Evolutionary conservation across 2,329 filamentous ascomycete species (phyloP).

Genomic region (Aspergillus persii): DNA sequence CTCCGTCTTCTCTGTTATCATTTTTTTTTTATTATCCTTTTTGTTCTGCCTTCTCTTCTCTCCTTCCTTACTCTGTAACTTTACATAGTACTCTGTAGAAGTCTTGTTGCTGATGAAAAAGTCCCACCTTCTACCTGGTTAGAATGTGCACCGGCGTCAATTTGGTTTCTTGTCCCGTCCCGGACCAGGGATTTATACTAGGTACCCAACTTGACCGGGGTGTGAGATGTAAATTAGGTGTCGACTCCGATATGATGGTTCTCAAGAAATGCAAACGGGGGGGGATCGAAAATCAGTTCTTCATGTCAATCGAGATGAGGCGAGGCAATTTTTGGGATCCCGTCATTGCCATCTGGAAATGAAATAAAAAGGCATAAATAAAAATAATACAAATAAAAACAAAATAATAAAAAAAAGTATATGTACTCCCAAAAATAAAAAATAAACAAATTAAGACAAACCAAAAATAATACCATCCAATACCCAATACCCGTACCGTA

Average conservation of each 20-base stretch:
- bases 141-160: conserved; percentile 16
- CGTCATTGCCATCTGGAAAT: too few relatives aligned
- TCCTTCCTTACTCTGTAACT: neutral
- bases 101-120: conserved; percentile 1
- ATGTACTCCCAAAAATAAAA: neutral
- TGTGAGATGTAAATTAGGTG: neutral
- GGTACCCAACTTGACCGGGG: neutral
- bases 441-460: too few relatives aligned
- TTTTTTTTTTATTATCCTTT: too few relatives aligned
- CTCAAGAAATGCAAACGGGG: too few relatives aligned
- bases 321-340: too few relatives aligned
- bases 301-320: too few relatives aligned
- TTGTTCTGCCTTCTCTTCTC: neutral
- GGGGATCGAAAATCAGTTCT: too few relatives aligned
- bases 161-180: conserved; percentile 10
- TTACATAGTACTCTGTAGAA: neutral
- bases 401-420: neutral
- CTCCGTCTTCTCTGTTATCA: neutral
- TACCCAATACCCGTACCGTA: too few relatives aligned
- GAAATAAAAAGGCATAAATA: too few relatives aligned
- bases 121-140: conserved; percentile 11
- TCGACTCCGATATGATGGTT: too few relatives aligned
- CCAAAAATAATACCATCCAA: too few relatives aligned
- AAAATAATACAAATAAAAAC: neutral
- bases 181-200: conserved; percentile 5